phyloP scores from a whole-genome alignment of 2,329 filamentous ascomycete species.

The Purpureocillium lavendulum region DNA sequence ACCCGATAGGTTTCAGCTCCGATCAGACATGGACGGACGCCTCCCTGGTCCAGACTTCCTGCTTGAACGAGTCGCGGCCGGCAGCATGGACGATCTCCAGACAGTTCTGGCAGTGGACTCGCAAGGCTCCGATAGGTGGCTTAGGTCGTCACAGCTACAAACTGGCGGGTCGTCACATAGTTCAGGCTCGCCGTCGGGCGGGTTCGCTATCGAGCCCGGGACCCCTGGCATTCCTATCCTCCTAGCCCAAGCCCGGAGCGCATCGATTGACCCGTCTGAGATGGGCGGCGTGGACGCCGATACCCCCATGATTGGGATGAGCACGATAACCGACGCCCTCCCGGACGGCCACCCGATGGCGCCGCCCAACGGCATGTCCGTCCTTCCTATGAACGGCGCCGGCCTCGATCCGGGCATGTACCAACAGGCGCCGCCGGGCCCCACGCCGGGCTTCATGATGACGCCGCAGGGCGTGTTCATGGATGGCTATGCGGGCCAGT shows the following conservation, averaged over 20 bases:
- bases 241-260: constrained; percentile 16
- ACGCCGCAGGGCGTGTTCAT: constrained; percentile 13
- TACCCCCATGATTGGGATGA: constrained; percentile 12
- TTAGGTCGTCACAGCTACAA: constrained; percentile 5
- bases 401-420: constrained; percentile 10
- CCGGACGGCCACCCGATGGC: constrained; percentile 7
- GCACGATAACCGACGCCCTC: constrained; percentile 11
- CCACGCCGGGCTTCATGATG: constrained; percentile 10
- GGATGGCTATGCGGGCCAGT: constrained; percentile 10
- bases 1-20: constrained; percentile 5
- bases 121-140: constrained; percentile 2
- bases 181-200: constrained; percentile 1
- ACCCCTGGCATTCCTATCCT: constrained; percentile 18
- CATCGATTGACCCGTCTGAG: constrained; percentile 9
- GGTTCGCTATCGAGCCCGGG: constrained; percentile 11
- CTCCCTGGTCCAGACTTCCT: constrained; percentile 17
- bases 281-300: constrained; percentile 11
- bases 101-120: neutral
- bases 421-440: constrained; percentile 10
- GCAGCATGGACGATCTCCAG: constrained; percentile 10
- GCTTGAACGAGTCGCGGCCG: constrained; percentile 15
- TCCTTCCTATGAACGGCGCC: constrained; percentile 9
- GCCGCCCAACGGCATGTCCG: constrained; percentile 6
- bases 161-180: neutral
- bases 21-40: constrained; percentile 8